These are phyloP conservation scores for Onygenales sp. DNA, from an alignment of 2,329 filamentous ascomycete genomes.

Conservation along the genomic window DNA sequence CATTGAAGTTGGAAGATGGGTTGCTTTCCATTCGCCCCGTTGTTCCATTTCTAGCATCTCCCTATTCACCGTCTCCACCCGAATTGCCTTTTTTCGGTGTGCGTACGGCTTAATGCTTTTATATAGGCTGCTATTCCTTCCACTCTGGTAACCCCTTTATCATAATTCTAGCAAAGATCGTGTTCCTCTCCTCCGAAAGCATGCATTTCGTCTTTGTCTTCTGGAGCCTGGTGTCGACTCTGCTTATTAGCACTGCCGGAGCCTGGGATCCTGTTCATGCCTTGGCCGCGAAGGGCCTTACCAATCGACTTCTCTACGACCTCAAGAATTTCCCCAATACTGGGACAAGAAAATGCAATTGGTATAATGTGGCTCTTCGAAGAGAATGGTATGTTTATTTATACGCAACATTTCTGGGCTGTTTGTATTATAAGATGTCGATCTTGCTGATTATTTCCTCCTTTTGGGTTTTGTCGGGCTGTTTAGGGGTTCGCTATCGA, in stretches of 20 bases:
- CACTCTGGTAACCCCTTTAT: too few species aligned
- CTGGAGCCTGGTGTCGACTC: background rate
- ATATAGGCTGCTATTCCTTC: too few species aligned
- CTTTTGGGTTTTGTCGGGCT: background rate
- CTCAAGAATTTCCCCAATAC: background rate
- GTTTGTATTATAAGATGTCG: too few species aligned
- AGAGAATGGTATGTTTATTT: slow-evolving; percentile 1
- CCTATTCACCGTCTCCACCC: too few species aligned
- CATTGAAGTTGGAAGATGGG: too few species aligned
- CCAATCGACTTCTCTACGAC: background rate
- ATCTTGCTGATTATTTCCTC: background rate
- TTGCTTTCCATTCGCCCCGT: too few species aligned
- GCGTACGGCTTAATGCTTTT: too few species aligned
- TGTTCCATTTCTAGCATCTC: too few species aligned
- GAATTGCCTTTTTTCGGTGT: too few species aligned
- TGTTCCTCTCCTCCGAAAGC: background rate
- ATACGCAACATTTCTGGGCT: too few species aligned
- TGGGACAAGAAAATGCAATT: background rate
- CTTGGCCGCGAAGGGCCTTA: background rate
- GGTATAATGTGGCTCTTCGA: background rate
- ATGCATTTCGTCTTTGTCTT: background rate
- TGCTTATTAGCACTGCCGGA: background rate
- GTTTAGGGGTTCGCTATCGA: background rate
- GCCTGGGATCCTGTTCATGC: background rate
- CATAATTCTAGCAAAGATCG: too few species aligned